These are phyloP conservation scores for Hibiscus mutabilis DNA, from an alignment of 345 rosid genomes.

Conservation along the genomic window DNA sequence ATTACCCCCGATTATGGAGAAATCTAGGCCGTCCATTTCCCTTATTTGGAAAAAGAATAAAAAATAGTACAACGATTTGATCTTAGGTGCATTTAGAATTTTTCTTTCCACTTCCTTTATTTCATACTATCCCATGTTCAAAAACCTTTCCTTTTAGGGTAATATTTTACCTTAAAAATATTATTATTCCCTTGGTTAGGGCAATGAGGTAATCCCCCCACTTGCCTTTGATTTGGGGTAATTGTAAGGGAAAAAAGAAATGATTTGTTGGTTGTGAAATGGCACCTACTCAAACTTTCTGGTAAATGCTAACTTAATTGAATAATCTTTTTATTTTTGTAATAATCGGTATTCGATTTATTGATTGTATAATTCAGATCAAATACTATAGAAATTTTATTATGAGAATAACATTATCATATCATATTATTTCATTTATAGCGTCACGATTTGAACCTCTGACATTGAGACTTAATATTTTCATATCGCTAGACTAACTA, in stretches of 20 bases:
- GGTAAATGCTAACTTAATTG: not conserved
- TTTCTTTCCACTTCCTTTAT: not conserved
- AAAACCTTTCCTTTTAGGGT: constrained; percentile 33
- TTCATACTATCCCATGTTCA: constrained; percentile 3
- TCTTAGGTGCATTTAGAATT: not conserved
- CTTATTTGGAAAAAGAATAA: not conserved
- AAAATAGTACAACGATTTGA: not conserved
- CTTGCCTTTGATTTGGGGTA: constrained; percentile 5
- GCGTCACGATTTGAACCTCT: too few relatives aligned
- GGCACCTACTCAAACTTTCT: not conserved
- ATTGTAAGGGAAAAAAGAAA: not conserved
- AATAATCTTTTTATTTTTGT: too few relatives aligned
- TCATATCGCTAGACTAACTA: too few relatives aligned
- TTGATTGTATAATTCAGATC: not conserved
- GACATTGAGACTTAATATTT: too few relatives aligned
- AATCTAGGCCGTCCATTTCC: constrained; percentile 32
- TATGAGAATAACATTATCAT: too few relatives aligned
- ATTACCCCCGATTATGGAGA: not conserved
- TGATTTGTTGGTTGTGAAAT: not conserved
- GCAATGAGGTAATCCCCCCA: constrained; percentile 7
- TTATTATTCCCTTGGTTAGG: not conserved
- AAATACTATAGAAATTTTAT: too few relatives aligned
- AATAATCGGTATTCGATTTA: too few relatives aligned
- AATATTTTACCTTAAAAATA: constrained; percentile 3
- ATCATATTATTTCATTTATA: too few relatives aligned